A percentile compares a stretch with the other conserved stretches of the same genome.
Conservation (phyloP, 148 eudicot species). For the Cornus kousa region DNA sequence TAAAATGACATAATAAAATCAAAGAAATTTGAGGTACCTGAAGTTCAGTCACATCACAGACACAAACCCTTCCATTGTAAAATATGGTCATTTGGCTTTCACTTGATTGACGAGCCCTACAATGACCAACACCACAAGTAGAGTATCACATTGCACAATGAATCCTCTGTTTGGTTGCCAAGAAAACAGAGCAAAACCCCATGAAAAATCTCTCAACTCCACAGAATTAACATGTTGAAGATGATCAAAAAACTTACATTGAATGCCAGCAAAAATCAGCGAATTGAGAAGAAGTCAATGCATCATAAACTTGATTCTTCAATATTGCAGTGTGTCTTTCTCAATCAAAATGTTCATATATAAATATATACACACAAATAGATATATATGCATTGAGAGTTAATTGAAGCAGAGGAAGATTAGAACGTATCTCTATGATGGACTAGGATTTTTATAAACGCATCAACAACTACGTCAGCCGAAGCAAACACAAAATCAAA, state of each 20-base stretch:
- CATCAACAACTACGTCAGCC: not conserved
- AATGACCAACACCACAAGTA: not conserved
- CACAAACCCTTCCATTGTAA: conserved; percentile 7
- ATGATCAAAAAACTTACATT: not conserved
- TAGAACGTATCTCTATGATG: not conserved
- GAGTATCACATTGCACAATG: too few species aligned
- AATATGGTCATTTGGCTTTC: conserved; percentile 10
- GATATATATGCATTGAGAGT: not conserved
- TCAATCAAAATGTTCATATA: not conserved
- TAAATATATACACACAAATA: too few species aligned
- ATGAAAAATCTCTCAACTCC: not conserved
- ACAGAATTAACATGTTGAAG: not conserved
- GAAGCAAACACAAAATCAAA: not conserved
- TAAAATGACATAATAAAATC: not conserved
- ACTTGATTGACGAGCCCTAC: not conserved
- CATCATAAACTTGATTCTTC: not conserved
- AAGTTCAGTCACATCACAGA: conserved; percentile 9
- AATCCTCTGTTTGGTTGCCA: not conserved
- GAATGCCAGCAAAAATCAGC: not conserved
- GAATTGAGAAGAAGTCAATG: not conserved
- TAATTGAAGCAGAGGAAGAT: not conserved
- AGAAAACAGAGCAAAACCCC: not conserved
- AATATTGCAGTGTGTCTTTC: too few species aligned
- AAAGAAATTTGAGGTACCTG: conserved; percentile 6
- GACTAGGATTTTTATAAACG: not conserved